A percentile compares a stretch with the other conserved stretches of the same genome.
phyloP scores from a whole-genome alignment of 1,139 yeast genomes.

The Pichia sp. region DNA sequence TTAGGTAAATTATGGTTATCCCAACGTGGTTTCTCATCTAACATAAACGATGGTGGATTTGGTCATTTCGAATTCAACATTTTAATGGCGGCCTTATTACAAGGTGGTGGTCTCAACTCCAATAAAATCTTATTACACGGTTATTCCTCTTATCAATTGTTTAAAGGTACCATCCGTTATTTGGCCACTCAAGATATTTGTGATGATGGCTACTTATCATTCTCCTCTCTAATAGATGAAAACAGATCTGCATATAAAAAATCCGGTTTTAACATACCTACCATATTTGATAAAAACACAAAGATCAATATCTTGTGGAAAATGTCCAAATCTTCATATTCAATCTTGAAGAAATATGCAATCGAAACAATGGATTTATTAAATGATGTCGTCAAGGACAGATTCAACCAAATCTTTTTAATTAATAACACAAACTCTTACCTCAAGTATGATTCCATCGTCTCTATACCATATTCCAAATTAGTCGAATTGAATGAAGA shows the following conservation, averaged over 20 bases:
- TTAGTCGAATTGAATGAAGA: constrained; percentile 32
- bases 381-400: constrained; percentile 77
- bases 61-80: constrained; percentile 90
- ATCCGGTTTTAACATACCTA: constrained; percentile 66
- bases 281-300: constrained; percentile 71
- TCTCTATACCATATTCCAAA: constrained; percentile 42
- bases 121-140: constrained; percentile 79
- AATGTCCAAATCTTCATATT: constrained; percentile 70
- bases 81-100: constrained; percentile 74
- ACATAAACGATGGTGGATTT: constrained; percentile 65
- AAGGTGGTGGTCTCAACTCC: constrained; percentile 81
- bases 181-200: constrained; percentile 74
- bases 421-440: constrained; percentile 54
- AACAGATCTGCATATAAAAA: constrained; percentile 48
- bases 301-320: constrained; percentile 81
- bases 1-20: constrained; percentile 88
- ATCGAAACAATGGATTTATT: constrained; percentile 63
- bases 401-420: constrained; percentile 83
- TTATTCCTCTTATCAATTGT: constrained; percentile 87
- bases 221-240: constrained; percentile 58
- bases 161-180: constrained; percentile 82
- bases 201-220: constrained; percentile 61
- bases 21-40: constrained; percentile 78
- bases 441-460: constrained; percentile 64
- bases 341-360: constrained; percentile 63